Evolutionary conservation across 1,284 basidiomycete species (phyloP).

Genomic region (Fomitopsis pinicola): DNA sequence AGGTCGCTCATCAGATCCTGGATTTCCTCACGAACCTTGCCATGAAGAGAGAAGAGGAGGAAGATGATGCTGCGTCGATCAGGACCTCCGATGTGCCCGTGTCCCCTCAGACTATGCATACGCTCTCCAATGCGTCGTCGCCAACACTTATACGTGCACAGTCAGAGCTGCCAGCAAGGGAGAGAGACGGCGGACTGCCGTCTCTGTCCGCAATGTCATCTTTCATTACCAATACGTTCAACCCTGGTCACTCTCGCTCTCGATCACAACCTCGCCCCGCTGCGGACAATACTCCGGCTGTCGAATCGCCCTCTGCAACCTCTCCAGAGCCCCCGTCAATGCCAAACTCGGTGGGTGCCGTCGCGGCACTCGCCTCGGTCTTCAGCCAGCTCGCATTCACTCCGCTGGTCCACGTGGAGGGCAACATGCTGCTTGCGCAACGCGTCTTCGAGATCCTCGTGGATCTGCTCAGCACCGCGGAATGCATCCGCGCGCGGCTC

Average conservation of each 20-base stretch:
- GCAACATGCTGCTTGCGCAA: conserved; percentile 46
- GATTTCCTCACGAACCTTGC: conserved; percentile 36
- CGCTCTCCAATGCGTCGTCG: conserved; percentile 37
- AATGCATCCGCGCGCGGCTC: conserved; percentile 64
- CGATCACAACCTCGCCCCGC: conserved; percentile 40
- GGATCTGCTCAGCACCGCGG: conserved; percentile 37
- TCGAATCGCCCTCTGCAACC: conserved; percentile 18
- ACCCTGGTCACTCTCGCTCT: conserved; percentile 48
- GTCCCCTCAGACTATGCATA: conserved; percentile 20
- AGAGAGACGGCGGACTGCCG: conserved; percentile 46
- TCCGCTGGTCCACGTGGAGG: conserved; percentile 43
- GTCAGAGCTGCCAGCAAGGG: conserved; percentile 42
- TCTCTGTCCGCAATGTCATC: conserved; percentile 53
- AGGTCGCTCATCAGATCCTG: conserved; percentile 17
- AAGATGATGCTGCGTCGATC: conserved; percentile 26
- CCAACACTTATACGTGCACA: conserved; percentile 54
- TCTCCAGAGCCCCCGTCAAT: conserved; percentile 24
- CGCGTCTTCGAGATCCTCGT: conserved; percentile 50
- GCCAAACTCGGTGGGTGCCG: conserved; percentile 52
- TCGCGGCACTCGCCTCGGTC: conserved; percentile 58
- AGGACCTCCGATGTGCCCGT: conserved; percentile 34
- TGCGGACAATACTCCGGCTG: conserved; percentile 23
- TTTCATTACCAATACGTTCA: conserved; percentile 44
- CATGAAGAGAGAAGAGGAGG: conserved; percentile 33
- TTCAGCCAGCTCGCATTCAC: conserved; percentile 72